Evolutionary conservation across 108 stramenopile species (phyloP), one percentile per base, ranked within the genome.

Genomic region (Cyclotella baltica): DNA sequence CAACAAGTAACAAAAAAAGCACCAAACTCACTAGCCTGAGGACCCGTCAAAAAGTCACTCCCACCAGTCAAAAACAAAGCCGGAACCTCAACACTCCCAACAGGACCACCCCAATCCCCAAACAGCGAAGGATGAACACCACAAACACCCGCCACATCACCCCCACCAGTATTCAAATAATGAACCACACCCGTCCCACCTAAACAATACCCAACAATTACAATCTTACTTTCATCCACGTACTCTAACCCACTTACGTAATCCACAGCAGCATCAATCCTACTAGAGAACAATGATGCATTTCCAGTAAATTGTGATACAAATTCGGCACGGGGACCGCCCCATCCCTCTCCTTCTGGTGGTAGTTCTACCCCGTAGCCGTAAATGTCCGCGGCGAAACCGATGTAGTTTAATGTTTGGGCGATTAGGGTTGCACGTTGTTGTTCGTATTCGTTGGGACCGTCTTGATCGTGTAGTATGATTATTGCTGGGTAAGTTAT

Each of bases 331-430:
- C 55, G 28, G 0, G 67, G 53, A 6, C 55, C 69, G 2, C 53
- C 55, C 69, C 69, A 70, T 2, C 35, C 35, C n/a, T 23, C 53
- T 0, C 22, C 55, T 2, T 55, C 69, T 11, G n/a, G 33, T 2
- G 69, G 69, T 22, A 56, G 33, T 1, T 18, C 69, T 10, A 51
- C 33, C 9, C 51, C 55, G 0, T 29, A 50, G 10, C 87, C 87
- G 40, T 72, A 87, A 29, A 84, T 79, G 69, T 87, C 87, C 38
- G 87, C 87, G 6, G 77, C 81, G 43, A 87, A 85, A 9, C 72
- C 84, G 13, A 82, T 72, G 34, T 52, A 77, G 25, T 81, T 81
- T 36, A 81, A 78, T 37, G 74, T 69, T 22, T 85, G 30, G 3
- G 71, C 70, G 22, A 87, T 75, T 67, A 82, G 63, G 15, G 77